A percentile compares a stretch with the other conserved stretches of the same genome.
phyloP scores from a whole-genome alignment of 345 rosid genomes.

The Populus simonii region DNA sequence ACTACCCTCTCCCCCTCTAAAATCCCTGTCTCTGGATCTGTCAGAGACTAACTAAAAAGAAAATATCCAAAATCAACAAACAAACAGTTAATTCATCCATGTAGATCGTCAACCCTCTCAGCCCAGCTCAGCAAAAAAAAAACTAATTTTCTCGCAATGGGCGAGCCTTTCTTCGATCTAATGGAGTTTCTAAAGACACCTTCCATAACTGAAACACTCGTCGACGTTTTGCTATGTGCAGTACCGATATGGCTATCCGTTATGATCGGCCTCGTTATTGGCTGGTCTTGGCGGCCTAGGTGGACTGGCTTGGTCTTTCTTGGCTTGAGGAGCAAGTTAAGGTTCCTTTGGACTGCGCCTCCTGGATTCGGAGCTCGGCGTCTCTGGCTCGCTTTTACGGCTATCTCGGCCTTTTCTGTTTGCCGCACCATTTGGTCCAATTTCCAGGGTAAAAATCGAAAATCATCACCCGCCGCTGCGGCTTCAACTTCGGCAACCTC shows the following conservation, averaged over 20 bases:
- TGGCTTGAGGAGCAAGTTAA: conserved; percentile 72
- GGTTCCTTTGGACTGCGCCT: conserved; percentile 87
- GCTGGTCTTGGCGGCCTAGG: conserved; percentile 97
- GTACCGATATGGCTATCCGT: conserved; percentile 97
- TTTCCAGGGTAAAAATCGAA: conserved; percentile 36
- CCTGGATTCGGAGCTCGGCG: conserved; percentile 95
- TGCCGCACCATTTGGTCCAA: conserved; percentile 70
- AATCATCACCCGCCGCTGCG: conserved; percentile 24
- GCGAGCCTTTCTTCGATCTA: conserved; percentile 56
- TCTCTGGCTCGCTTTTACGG: conserved; percentile 88
- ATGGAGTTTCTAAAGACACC: conserved; percentile 58
- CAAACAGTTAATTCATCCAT: background rate
- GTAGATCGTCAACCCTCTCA: background rate
- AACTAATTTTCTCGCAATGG: conserved; percentile 40
- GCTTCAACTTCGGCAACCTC: conserved; percentile 14
- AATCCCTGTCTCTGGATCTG: conserved; percentile 11
- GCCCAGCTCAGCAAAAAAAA: background rate
- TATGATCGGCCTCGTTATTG: conserved; percentile 91
- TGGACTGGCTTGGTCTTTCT: conserved; percentile 85
- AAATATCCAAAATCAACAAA: background rate
- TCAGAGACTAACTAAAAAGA: background rate
- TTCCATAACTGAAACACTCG: conserved; percentile 76
- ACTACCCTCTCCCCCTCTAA: background rate
- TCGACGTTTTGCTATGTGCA: conserved; percentile 84
- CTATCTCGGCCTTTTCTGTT: conserved; percentile 78